A percentile compares a stretch with the other conserved stretches of the same genome.
Evolutionary conservation across 1,139 yeast species (phyloP).

Genomic region (Sugiyamaella japonica): DNA sequence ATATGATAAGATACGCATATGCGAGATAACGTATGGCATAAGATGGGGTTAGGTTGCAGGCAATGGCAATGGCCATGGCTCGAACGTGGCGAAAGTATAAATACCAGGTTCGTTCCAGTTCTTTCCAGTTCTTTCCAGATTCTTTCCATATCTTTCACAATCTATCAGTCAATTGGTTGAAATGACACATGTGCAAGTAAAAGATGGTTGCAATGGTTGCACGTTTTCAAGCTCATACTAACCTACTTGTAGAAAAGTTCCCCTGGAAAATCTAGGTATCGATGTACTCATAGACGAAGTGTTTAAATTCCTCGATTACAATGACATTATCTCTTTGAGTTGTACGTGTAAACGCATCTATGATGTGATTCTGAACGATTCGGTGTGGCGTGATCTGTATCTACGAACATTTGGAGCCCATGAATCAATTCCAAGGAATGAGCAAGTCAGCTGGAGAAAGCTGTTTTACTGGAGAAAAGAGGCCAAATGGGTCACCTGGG

Average conservation of each 20-base stretch:
- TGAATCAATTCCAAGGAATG: slow-evolving; percentile 9
- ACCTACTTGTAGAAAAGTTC: not conserved
- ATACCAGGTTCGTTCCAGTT: not conserved
- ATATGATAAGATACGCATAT: not conserved
- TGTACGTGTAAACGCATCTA: slow-evolving; percentile 27
- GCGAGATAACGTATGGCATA: not conserved
- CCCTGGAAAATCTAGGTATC: slow-evolving; percentile 27
- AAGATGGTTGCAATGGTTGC: not conserved
- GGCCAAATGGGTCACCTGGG: slow-evolving; percentile 64
- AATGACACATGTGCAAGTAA: not conserved
- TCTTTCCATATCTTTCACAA: not conserved
- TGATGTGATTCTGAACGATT: slow-evolving; percentile 27
- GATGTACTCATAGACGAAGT: slow-evolving; percentile 36
- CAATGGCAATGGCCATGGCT: not conserved
- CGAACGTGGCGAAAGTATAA: not conserved
- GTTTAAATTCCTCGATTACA: slow-evolving; percentile 31
- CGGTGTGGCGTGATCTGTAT: slow-evolving; percentile 38
- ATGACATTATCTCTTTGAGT: slow-evolving; percentile 31
- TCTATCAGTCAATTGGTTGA: not conserved
- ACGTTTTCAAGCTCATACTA: not conserved
- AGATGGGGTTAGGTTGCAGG: not conserved
- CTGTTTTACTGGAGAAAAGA: slow-evolving; percentile 48
- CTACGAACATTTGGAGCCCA: slow-evolving; percentile 30
- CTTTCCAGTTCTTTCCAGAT: not conserved
- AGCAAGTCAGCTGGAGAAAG: slow-evolving; percentile 50